Base-by-base conservation (phyloP, 208 protist species). In the Leishmania aethiopica region DNA sequence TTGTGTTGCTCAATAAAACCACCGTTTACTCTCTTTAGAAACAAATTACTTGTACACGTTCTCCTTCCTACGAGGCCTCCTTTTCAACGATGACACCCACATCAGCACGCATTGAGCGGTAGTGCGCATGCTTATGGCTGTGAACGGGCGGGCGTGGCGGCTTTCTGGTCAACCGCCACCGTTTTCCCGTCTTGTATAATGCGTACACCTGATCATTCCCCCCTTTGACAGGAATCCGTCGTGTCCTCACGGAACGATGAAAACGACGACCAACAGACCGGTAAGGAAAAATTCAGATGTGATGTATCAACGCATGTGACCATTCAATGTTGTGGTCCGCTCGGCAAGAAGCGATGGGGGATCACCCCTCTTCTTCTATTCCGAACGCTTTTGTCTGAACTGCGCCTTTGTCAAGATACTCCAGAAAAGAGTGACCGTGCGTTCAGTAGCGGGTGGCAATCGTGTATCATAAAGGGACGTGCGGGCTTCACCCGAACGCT, bases 131-230 rank as follows among this genome's bases (percentile, higher is more conserved):
- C 25, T n/a, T 22, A 45, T 49, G 40, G 25, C 7, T 2, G 40
- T 49, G 40, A 19, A 28, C 49, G 13, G 19, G n/a, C 42, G 11
- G 19, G 7, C 59, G 13, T 55, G 51, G 51, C 51, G 13, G 15
- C 51, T 35, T 69, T 8, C 17, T 64, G 25, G 3, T 7, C 13
- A 32, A 15, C 4, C 62, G 17, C n/a, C 28, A 42, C 13, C 32
- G 6, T 60, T 42, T 32, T 75, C 76, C 35, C 64, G 75, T 74
- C 81, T 60, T 67, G 17, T 78, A 22, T 78, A 35, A 32, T 51
- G 55, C 13, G 13, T 1, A 37, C 62, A 67, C 62, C 32, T 37
- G 62, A 22, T 67, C 32, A 19, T n/a, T 25, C 11, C 13, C 3
- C 32, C 15, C 11, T 67, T 67, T 35, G 32, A 40, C 7, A 8